phyloP scores from a whole-genome alignment of 1,284 basidiomycete species.

The Singerocomus rubriflavus region DNA sequence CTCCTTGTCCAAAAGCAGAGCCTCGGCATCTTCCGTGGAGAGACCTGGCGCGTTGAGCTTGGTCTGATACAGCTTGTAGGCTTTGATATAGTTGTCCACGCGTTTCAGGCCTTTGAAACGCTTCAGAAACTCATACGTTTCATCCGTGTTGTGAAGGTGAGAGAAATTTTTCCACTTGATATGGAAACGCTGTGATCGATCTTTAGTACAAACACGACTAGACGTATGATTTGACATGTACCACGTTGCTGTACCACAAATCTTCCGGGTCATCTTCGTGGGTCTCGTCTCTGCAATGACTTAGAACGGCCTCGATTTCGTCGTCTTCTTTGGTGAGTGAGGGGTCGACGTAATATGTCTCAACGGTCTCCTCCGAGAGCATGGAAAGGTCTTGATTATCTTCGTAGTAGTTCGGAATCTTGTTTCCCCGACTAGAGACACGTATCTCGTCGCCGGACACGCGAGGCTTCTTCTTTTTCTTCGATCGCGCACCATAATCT shows the following conservation, averaged over 20 bases:
- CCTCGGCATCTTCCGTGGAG: conserved; percentile 87
- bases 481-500: conserved; percentile 81
- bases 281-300: conserved; percentile 79
- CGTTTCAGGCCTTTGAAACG: conserved; percentile 93
- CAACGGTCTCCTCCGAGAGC: conserved; percentile 60
- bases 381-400: conserved; percentile 81
- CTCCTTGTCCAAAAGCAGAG: conserved; percentile 86
- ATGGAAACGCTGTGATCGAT: conserved; percentile 72
- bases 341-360: conserved; percentile 53
- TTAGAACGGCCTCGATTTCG: conserved; percentile 87
- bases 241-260: conserved; percentile 82
- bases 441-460: conserved; percentile 66
- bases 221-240: conserved; percentile 30
- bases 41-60: conserved; percentile 67
- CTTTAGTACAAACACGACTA: conserved; percentile 2
- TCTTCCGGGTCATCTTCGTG: conserved; percentile 74
- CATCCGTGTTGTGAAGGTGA: conserved; percentile 95
- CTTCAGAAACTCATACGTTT: conserved; percentile 93
- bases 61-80: conserved; percentile 71
- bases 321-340: conserved; percentile 69
- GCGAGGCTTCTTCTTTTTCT: conserved; percentile 78
- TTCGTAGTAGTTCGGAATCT: conserved; percentile 82
- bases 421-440: conserved; percentile 77
- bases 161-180: conserved; percentile 97
- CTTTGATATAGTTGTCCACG: conserved; percentile 98